A percentile compares a stretch with the other conserved stretches of the same genome.
Conservation (phyloP, 2,329 filamentous ascomycete species). For the Zopfia rhizophila region DNA sequence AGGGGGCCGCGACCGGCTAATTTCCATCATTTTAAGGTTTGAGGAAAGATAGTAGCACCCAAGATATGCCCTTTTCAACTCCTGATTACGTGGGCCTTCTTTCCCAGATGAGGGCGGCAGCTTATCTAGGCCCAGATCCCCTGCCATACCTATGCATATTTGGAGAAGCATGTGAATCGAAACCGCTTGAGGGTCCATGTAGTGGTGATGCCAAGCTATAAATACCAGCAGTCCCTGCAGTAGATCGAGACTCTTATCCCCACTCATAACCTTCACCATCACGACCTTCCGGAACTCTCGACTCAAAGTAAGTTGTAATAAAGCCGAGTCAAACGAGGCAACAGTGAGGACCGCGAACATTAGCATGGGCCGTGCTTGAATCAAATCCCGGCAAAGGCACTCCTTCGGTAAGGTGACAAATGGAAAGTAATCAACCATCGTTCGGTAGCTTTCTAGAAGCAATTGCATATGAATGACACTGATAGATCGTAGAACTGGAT, state of each 20-base stretch:
- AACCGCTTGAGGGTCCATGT: conserved; percentile 47
- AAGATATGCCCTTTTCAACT: conserved; percentile 47
- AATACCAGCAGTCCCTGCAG: conserved; percentile 46
- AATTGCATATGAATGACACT: conserved; percentile 47
- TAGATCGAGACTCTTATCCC: conserved; percentile 47
- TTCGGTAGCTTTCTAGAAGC: conserved; percentile 42
- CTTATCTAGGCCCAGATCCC: conserved; percentile 43
- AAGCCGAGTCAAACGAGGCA: conserved; percentile 43
- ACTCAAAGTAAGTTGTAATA: conserved; percentile 41
- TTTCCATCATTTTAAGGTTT: conserved; percentile 39
- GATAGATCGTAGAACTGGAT: conserved; percentile 47
- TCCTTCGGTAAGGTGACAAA: conserved; percentile 46
- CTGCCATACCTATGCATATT: conserved; percentile 44
- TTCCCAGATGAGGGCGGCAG: conserved; percentile 23
- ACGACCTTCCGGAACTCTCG: conserved; percentile 49
- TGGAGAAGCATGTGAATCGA: conserved; percentile 48
- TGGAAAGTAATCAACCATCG: conserved; percentile 47
- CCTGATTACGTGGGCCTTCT: conserved; percentile 36
- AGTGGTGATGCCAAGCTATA: conserved; percentile 51
- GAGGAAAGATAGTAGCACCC: conserved; percentile 48
- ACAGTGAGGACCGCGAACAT: conserved; percentile 48
- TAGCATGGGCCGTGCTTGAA: conserved; percentile 44
- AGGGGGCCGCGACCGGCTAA: conserved; percentile 33
- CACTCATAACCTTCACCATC: conserved; percentile 48
- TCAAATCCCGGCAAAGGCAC: conserved; percentile 35